These are phyloP conservation scores for Leccinum incarnatum DNA, from an alignment of 768 basidiomycete genomes.

Conservation along the genomic window DNA sequence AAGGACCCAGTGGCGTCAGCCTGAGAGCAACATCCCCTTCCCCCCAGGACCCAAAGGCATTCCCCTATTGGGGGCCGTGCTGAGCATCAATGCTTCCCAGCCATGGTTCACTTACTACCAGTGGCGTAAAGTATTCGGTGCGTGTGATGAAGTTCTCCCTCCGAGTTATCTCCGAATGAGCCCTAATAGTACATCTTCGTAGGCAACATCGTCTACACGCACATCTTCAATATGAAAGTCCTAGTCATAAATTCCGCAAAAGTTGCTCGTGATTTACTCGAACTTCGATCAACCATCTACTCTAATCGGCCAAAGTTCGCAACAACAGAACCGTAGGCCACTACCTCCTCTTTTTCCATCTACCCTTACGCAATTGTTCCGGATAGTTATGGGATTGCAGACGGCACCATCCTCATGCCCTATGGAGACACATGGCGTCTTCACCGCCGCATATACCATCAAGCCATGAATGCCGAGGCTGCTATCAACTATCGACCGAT, in stretches of 20 bases:
- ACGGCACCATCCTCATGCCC: conserved; percentile 32
- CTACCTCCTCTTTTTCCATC: neutral
- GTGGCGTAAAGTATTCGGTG: conserved; percentile 30
- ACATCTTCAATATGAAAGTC: conserved; percentile 22
- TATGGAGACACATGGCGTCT: conserved; percentile 41
- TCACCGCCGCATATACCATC: conserved; percentile 34
- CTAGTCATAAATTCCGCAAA: conserved; percentile 30
- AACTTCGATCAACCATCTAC: conserved; percentile 30
- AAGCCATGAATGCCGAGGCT: conserved; percentile 31
- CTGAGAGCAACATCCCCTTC: conserved; percentile 26
- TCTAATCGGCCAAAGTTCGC: conserved; percentile 33
- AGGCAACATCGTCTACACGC: conserved; percentile 25
- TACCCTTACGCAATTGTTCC: neutral
- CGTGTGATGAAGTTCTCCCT: neutral
- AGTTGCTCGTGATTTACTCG: conserved; percentile 28
- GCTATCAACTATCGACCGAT: conserved; percentile 29
- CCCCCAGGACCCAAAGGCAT: conserved; percentile 54
- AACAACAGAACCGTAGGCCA: conserved; percentile 20
- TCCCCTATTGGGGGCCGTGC: conserved; percentile 28
- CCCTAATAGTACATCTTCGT: neutral
- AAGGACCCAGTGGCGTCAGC: neutral
- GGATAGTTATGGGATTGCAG: conserved; percentile 33
- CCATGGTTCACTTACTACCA: conserved; percentile 35
- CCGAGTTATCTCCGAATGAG: neutral
- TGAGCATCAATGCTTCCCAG: conserved; percentile 25